phyloP scores from a whole-genome alignment of 129 eudicot species.

The Heracleum sosnowskyi region DNA sequence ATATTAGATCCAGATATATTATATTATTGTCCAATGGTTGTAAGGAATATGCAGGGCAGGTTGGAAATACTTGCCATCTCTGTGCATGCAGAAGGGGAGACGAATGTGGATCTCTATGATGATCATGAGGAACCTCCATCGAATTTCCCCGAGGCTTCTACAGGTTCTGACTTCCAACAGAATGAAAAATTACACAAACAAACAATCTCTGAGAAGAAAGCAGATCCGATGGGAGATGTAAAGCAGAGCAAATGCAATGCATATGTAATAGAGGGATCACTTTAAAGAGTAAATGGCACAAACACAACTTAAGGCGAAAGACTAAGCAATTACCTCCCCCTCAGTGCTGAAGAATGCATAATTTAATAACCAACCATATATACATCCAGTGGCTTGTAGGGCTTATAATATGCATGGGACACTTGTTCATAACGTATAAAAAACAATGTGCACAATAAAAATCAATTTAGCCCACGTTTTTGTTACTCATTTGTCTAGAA shows the following conservation, averaged over 20 bases:
- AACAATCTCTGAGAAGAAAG: constrained; percentile 22
- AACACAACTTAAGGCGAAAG: constrained; percentile 76
- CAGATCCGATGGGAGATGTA: constrained; percentile 29
- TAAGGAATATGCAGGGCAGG: constrained; percentile 77
- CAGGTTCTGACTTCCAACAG: constrained; percentile 21
- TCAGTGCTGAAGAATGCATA: constrained; percentile 71
- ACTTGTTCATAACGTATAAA: no score
- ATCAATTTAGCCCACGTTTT: no score
- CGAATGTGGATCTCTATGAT: constrained; percentile 57
- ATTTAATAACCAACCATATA: no score
- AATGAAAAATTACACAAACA: constrained; percentile 53
- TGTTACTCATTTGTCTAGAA: no score
- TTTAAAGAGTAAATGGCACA: constrained; percentile 94
- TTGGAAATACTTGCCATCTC: constrained; percentile 79
- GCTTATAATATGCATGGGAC: no score
- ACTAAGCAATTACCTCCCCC: constrained; percentile 82
- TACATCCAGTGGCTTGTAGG: no score
- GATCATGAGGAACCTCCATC: constrained; percentile 50
- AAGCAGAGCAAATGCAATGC: constrained; percentile 84
- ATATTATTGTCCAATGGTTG: no score
- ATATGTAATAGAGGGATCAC: constrained; percentile 75
- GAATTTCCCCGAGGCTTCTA: constrained; percentile 26
- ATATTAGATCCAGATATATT: no score
- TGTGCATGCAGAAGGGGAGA: constrained; percentile 71
- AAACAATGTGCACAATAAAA: no score